Conservation (phyloP, 768 basidiomycete species). For the Kwoniella bestiolae region DNA sequence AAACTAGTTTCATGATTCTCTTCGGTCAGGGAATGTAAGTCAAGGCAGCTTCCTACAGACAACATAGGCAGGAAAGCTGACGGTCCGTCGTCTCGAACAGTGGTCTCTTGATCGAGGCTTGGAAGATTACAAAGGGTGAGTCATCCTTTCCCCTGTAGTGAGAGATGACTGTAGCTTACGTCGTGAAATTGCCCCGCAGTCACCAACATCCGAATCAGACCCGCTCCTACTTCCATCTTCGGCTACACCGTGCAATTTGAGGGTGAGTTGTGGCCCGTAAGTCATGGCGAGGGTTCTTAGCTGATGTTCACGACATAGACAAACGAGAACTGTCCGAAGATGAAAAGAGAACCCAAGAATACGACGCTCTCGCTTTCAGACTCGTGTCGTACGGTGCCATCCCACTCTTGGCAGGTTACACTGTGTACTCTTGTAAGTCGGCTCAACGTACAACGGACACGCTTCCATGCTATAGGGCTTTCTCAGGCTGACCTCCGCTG, state of each 20-base stretch:
- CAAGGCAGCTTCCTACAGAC: no score
- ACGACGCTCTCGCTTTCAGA: slow-evolving; percentile 88
- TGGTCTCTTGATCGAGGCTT: slow-evolving; percentile 69
- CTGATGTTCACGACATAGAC: slow-evolving; percentile 60
- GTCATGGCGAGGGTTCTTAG: background rate
- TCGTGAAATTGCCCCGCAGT: slow-evolving; percentile 79
- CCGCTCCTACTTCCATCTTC: slow-evolving; percentile 68
- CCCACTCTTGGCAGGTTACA: slow-evolving; percentile 64
- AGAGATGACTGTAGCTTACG: slow-evolving; percentile 40
- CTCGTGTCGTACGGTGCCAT: slow-evolving; percentile 89
- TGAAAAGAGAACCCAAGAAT: slow-evolving; percentile 98
- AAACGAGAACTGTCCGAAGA: slow-evolving; percentile 96
- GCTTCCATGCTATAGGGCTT: no score
- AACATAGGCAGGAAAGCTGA: no score
- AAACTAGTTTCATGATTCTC: slow-evolving; percentile 98
- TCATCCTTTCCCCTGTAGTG: no score
- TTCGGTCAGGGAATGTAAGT: slow-evolving; percentile 60
- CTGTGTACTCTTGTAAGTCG: slow-evolving; percentile 57
- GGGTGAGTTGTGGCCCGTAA: slow-evolving; percentile 69
- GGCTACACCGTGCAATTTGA: slow-evolving; percentile 82
- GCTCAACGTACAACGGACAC: background rate
- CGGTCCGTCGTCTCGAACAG: slow-evolving; percentile 17
- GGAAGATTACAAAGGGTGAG: slow-evolving; percentile 69
- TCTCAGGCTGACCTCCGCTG: no score
- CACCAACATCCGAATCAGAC: slow-evolving; percentile 76